phyloP scores from a whole-genome alignment of 169 alveolate genomes.

The Plasmodium knowlesi region DNA sequence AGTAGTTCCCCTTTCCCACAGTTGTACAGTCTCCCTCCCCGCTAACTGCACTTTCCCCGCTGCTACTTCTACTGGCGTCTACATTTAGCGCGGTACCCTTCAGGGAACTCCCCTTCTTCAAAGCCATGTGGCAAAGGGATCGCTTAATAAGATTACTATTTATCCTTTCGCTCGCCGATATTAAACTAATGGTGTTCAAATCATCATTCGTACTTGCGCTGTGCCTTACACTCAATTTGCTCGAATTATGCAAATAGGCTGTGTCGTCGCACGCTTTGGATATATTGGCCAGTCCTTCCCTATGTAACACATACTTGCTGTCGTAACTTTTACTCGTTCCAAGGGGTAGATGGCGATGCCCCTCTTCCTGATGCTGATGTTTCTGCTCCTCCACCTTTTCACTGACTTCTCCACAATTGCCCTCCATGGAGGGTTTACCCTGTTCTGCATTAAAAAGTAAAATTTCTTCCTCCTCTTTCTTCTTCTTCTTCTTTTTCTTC shows the following conservation, averaged over 20 bases:
- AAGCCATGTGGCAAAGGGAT: not conserved
- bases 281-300: not conserved
- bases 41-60: not conserved
- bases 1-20: not conserved
- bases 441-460: not conserved
- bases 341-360: not conserved
- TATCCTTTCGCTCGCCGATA: not conserved
- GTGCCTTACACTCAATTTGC: not conserved
- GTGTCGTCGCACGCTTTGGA: not conserved
- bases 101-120: not conserved
- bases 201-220: not conserved
- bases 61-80: not conserved
- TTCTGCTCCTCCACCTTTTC: not conserved
- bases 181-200: not conserved
- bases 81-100: not conserved
- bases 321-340: not conserved
- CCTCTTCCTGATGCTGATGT: not conserved
- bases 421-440: not conserved
- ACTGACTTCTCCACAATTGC: not conserved
- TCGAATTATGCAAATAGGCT: not conserved
- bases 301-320: not conserved
- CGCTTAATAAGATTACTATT: slow-evolving; percentile 10
- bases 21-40: not conserved
- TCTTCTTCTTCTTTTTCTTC: not conserved
- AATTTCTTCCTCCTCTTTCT: not conserved